These are phyloP conservation scores for Aquilaria yunnanensis DNA, from an alignment of 345 rosid species.

Conservation along the genomic window DNA sequence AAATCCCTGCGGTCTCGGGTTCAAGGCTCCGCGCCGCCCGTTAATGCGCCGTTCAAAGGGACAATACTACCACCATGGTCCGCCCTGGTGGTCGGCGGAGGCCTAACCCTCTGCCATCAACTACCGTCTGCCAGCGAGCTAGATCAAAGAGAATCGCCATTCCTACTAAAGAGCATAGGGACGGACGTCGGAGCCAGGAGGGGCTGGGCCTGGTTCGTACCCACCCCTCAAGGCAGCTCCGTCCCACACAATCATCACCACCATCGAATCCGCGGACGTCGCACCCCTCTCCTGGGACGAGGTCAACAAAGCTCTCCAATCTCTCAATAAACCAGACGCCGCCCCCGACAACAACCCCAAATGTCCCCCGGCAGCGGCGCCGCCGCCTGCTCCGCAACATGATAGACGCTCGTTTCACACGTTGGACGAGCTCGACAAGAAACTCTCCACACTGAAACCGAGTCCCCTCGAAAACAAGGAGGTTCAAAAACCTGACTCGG, in stretches of 20 bases:
- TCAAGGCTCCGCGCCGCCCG: too few relatives aligned
- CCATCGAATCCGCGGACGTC: conserved; percentile 41
- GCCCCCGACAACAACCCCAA: not conserved
- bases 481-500: conserved; percentile 6
- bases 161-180: too few relatives aligned
- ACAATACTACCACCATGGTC: too few relatives aligned
- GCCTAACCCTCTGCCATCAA: too few relatives aligned
- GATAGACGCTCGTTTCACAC: conserved; percentile 79
- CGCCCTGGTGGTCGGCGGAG: too few relatives aligned
- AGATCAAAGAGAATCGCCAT: too few relatives aligned
- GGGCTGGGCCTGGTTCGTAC: too few relatives aligned
- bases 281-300: conserved; percentile 94
- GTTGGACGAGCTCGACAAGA: conserved; percentile 70
- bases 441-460: conserved; percentile 22
- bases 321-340: conserved; percentile 40
- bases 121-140: too few relatives aligned
- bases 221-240: too few relatives aligned
- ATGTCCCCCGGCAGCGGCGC: conserved; percentile 6
- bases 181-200: too few relatives aligned
- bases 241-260: conserved; percentile 48
- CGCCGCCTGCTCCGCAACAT: conserved; percentile 12
- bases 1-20: too few relatives aligned
- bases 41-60: too few relatives aligned
- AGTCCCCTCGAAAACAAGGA: conserved; percentile 16
- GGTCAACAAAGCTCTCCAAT: conserved; percentile 76